phyloP scores from a whole-genome alignment of 2,329 filamentous ascomycete genomes.

The Ascochyta viciae-villosae region DNA sequence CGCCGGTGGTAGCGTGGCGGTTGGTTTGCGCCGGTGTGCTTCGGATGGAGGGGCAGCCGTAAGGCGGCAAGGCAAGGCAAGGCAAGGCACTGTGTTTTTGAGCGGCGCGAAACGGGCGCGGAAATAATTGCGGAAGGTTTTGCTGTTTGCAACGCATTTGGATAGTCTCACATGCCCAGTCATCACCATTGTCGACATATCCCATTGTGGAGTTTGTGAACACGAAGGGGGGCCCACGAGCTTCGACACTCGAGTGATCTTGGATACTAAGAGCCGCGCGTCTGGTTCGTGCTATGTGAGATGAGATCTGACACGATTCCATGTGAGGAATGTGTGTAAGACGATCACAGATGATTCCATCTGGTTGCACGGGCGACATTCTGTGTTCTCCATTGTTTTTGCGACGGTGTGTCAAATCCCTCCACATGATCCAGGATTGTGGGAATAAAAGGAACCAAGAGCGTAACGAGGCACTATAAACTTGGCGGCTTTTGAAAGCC shows the following conservation, averaged over 20 bases:
- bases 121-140: slow-evolving; percentile 15
- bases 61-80: background rate
- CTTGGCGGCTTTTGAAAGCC: slow-evolving; percentile 9
- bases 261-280: slow-evolving; percentile 29
- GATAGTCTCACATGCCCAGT: slow-evolving; percentile 5
- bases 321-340: slow-evolving; percentile 28
- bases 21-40: background rate
- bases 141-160: background rate
- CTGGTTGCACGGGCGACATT: slow-evolving; percentile 21
- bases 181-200: slow-evolving; percentile 11
- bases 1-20: slow-evolving; percentile 5
- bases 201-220: slow-evolving; percentile 6
- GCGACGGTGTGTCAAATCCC: slow-evolving; percentile 5
- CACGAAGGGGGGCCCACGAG: slow-evolving; percentile 12
- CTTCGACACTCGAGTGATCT: slow-evolving; percentile 12
- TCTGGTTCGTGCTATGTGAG: slow-evolving; percentile 27
- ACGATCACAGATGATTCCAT: slow-evolving; percentile 30
- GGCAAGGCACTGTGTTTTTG: background rate
- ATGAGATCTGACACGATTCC: slow-evolving; percentile 21
- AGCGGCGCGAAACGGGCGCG: slow-evolving; percentile 8
- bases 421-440: slow-evolving; percentile 12
- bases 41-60: slow-evolving; percentile 15
- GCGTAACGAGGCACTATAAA: slow-evolving; percentile 7
- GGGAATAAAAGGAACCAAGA: slow-evolving; percentile 16
- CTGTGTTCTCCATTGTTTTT: slow-evolving; percentile 19